phyloP scores from a whole-genome alignment of 192 early-diverging fungal genomes.

The Jimgerdemannia lactiflua region DNA sequence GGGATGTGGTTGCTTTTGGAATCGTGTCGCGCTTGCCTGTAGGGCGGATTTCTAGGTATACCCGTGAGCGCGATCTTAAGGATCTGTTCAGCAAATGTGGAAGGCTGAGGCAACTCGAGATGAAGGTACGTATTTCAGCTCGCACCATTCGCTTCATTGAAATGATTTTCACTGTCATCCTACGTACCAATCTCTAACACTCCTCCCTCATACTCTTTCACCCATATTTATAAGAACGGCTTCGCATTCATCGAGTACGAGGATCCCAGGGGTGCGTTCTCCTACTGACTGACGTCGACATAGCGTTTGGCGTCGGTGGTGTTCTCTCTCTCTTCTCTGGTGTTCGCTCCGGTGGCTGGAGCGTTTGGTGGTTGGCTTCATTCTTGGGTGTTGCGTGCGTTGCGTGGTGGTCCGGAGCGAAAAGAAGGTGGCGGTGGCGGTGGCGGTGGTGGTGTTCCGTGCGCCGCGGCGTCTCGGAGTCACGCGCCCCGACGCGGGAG shows the following conservation, averaged over 20 bases:
- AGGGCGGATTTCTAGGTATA: conserved; percentile 1
- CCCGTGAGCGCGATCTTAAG: conserved; percentile 25
- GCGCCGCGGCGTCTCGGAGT: neutral
- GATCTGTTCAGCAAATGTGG: conserved; percentile 23
- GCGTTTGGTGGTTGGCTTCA: neutral
- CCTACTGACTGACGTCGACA: neutral
- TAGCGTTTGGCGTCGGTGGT: neutral
- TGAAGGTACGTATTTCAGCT: conserved; percentile 14
- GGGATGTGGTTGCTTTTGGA: neutral
- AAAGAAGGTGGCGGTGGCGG: neutral
- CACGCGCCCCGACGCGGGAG: neutral
- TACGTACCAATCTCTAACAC: no score
- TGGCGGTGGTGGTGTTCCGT: neutral
- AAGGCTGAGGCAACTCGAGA: conserved; percentile 13
- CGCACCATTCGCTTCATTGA: neutral
- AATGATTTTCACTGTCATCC: no score
- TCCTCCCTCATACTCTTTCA: neutral
- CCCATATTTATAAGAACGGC: conserved; percentile 8
- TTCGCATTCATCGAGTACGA: conserved; percentile 31
- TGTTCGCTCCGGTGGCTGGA: neutral
- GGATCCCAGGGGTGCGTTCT: conserved; percentile 3
- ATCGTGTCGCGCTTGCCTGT: neutral
- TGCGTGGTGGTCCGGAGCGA: neutral
- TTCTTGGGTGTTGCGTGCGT: neutral
- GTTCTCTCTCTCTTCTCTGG: neutral